Evolutionary conservation across 495 filamentous ascomycete genomes (phyloP), one percentile per base, ranked within the genome.

Genomic region (Acidiella bohemica): DNA sequence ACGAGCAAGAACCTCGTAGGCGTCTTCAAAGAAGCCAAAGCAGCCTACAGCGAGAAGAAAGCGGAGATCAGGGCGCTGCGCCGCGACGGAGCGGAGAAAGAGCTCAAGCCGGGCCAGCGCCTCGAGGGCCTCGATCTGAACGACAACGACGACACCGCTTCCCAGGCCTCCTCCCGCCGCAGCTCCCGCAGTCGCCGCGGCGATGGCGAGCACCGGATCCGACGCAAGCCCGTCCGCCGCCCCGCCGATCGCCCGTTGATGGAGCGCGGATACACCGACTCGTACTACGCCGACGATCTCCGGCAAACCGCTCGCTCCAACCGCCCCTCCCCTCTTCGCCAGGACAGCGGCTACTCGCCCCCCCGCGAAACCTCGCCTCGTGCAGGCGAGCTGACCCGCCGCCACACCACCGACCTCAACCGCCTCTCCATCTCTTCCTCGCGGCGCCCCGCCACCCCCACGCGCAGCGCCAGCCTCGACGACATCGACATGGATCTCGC

Each of bases 21-120:
- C 81, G 78, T 93, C 47, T 85, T 90, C 67, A 86, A 78, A 58
- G 82, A 93, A 42, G 86, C 86, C 42, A 84, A 80, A 55, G 74
- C 76, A 21, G 80, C 84, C 32, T 94, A 94, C 57, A 70, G 73
- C 31, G 83, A 92, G 53, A 74, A 77, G 52, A 90, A 88, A 55
- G 76, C 81, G 8, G 75, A 82, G 47, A 67, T 86, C 47, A 70
- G 74, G 54, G 74, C 80, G 10, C 68, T 76, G 47, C 76, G 79
- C 34, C 63, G 69, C 53, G 64, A 65, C 22, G 36, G 29, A 18
- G 39, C 42, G 20, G 39, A 66, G 24, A 65, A 73, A 12, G 70
- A 75, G 48, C 66, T 68, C 34, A 65, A 69, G 45, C 62, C 68
- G 25, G 63, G 54, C 9, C 60, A 63, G 32, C 64, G 59, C 16